Evolutionary conservation across 176 grass and related monocot species (phyloP).

Genomic region (Cocos nucifera): DNA sequence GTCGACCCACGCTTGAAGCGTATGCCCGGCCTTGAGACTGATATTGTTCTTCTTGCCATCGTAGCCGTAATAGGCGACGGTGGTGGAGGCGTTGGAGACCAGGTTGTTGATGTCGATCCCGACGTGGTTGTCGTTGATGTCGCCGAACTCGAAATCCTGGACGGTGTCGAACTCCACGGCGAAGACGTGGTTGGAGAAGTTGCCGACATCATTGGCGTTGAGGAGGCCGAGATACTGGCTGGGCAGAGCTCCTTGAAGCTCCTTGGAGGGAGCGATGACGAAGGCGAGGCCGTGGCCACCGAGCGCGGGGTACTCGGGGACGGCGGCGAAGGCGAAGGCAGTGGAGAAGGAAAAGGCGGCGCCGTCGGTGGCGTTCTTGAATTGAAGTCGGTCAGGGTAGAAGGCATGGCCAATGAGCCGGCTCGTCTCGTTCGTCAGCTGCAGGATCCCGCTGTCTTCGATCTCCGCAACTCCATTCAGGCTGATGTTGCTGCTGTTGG

Average conservation of each 20-base stretch:
- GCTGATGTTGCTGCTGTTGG: constrained; percentile 21
- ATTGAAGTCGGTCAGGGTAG: constrained; percentile 36
- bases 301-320: constrained; percentile 41
- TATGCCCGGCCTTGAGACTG: constrained; percentile 31
- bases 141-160: constrained; percentile 60
- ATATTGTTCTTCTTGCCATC: constrained; percentile 44
- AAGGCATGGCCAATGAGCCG: constrained; percentile 68
- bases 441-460: constrained; percentile 36
- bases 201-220: constrained; percentile 45
- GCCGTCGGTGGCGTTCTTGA: constrained; percentile 25
- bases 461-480: constrained; percentile 57
- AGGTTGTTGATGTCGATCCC: constrained; percentile 65
- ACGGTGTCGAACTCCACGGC: constrained; percentile 85
- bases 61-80: constrained; percentile 52
- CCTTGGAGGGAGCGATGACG: constrained; percentile 38
- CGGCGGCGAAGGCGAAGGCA: constrained; percentile 65
- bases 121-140: constrained; percentile 83
- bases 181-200: constrained; percentile 65
- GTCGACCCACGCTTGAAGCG: constrained; percentile 82
- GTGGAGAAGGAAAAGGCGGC: constrained; percentile 70
- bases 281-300: constrained; percentile 77
- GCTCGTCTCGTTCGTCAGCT: constrained; percentile 48
- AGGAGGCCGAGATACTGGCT: constrained; percentile 68
- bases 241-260: constrained; percentile 37
- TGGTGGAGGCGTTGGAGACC: constrained; percentile 40